These are phyloP conservation scores for Clonostachys solani DNA, from an alignment of 2,329 filamentous ascomycete genomes.

Conservation along the genomic window DNA sequence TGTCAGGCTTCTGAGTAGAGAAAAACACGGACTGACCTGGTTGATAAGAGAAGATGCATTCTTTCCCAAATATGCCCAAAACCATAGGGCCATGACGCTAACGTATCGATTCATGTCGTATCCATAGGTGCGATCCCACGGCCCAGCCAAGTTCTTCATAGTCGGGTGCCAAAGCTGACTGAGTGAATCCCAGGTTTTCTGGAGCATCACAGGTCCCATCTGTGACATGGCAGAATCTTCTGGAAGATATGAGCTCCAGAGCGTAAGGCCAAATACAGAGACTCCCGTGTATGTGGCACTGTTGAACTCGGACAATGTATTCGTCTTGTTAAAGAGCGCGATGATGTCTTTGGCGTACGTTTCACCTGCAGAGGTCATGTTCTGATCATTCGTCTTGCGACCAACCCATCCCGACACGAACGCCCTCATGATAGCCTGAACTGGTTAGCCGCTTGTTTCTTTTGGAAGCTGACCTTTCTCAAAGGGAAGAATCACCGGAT, in stretches of 20 bases:
- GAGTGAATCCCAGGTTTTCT: conserved; percentile 46
- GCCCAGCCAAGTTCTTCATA: conserved; percentile 57
- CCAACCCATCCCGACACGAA: conserved; percentile 57
- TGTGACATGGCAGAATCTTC: conserved; percentile 46
- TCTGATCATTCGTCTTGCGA: conserved; percentile 43
- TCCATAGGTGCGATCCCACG: conserved; percentile 61
- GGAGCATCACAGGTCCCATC: conserved; percentile 46
- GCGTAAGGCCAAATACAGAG: conserved; percentile 50
- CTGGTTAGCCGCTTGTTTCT: too few species aligned
- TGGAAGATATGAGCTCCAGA: conserved; percentile 57
- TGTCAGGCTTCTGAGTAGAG: not conserved
- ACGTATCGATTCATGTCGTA: conserved; percentile 62
- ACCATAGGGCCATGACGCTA: conserved; percentile 51
- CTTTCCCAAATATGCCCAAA: conserved; percentile 55
- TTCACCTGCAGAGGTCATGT: conserved; percentile 56
- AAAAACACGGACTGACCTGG: conserved; percentile 13
- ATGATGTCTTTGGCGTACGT: conserved; percentile 50
- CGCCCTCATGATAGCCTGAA: conserved; percentile 52
- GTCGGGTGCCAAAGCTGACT: conserved; percentile 52
- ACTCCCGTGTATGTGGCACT: conserved; percentile 60
- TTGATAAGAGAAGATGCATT: conserved; percentile 27
- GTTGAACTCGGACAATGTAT: conserved; percentile 60
- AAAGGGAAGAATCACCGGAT: conserved; percentile 28
- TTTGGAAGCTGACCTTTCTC: conserved; percentile 8
- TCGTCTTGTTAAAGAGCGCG: conserved; percentile 47